Evolutionary conservation across 805 yeast genomes (phyloP).

Genomic region (Babjeviella inositovora): DNA sequence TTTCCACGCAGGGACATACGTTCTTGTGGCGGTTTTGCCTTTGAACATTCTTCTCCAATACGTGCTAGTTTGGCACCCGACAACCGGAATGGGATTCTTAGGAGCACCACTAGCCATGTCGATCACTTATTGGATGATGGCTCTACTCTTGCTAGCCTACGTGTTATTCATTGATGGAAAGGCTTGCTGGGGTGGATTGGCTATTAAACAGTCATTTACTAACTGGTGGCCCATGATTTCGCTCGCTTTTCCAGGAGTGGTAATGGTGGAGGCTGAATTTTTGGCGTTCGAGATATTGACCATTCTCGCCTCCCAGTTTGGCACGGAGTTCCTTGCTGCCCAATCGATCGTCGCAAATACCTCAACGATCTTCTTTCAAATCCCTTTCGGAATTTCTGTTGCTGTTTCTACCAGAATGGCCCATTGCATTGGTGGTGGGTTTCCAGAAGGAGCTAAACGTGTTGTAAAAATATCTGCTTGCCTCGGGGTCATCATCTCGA

Average conservation of each 20-base stretch:
- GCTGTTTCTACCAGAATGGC: conserved; percentile 69
- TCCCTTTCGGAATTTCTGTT: conserved; percentile 63
- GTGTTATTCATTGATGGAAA: conserved; percentile 25
- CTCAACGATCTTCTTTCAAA: conserved; percentile 52
- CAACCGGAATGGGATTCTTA: conserved; percentile 40
- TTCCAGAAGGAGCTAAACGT: conserved; percentile 9
- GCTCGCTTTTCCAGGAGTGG: conserved; percentile 56
- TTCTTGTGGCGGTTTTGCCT: conserved; percentile 57
- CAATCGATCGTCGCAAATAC: conserved; percentile 60
- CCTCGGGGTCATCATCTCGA: not conserved
- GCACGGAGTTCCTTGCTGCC: conserved; percentile 48
- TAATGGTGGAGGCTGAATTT: conserved; percentile 71
- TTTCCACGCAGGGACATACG: conserved; percentile 68
- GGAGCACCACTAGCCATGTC: conserved; percentile 73
- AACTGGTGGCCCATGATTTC: conserved; percentile 53
- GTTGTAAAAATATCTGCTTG: not conserved
- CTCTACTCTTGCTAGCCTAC: conserved; percentile 31
- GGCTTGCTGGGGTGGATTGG: conserved; percentile 19
- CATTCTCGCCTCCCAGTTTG: conserved; percentile 49
- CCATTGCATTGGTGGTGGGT: conserved; percentile 56
- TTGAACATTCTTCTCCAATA: conserved; percentile 54
- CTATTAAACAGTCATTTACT: conserved; percentile 14
- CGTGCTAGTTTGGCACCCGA: conserved; percentile 46
- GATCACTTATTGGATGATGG: conserved; percentile 59
- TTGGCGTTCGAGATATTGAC: conserved; percentile 66